Evolutionary conservation across 257 asterid genomes (phyloP), one percentile per base, ranked within the genome.

Genomic region (Fraxinus excelsior): DNA sequence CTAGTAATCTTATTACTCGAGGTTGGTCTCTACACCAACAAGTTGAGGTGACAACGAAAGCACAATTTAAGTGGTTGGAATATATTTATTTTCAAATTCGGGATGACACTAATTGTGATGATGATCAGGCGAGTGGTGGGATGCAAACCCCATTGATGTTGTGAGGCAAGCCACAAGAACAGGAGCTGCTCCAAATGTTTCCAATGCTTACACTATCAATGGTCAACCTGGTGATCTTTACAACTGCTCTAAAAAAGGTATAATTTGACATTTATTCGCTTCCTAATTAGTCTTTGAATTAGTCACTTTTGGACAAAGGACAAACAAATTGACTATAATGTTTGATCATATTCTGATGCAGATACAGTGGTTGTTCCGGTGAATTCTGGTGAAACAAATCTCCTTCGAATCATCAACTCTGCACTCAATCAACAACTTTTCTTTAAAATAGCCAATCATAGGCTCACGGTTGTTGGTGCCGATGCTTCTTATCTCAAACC

Each of bases 211-310:
- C n/a, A n/a, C n/a, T n/a, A n/a, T n/a, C n/a, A n/a, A n/a, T n/a
- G n/a, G n/a, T n/a, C n/a, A n/a, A n/a, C n/a, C 99, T 2, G 99
- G 99, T 49, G 97, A 93, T 76, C 94, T 93, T 10, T 90, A 89
- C 87, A 93, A 87, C 5, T 95, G 99, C 84, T 95, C 99, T 72
- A 81, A 74, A 76, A 35, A 89, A 85, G 96, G 97, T 91, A 72
- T 26, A 53, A 38, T 70, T 19, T 23, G 18, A 65, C 29, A 14
- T 40, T 9, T 40, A 40, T 31, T 13, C n/a, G 6, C 40, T 35
- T 35, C 40, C 40, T 35, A 35, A 7, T 7, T 2, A 7, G 40
- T 7, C 10, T 6, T 35, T 35, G 3, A 35, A 35, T 46, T 51
- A 51, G 62, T 51, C 25, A 44, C 25, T 14, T 44, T 16, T 42